Conservation (phyloP, 2,329 filamentous ascomycete species). For the Talaromyces sp. region DNA sequence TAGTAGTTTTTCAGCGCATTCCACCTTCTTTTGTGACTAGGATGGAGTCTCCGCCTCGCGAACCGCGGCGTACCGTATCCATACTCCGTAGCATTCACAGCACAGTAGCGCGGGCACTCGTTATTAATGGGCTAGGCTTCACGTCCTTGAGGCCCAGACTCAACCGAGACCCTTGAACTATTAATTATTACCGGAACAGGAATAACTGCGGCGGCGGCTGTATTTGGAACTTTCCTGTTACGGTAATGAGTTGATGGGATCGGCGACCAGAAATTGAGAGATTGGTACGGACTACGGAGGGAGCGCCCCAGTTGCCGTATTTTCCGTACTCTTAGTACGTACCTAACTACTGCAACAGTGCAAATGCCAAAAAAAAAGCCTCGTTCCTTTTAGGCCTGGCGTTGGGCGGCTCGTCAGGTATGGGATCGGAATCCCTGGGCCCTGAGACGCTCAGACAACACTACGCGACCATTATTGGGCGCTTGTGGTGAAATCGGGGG, state of each 20-base stretch:
- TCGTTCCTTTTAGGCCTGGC: neutral
- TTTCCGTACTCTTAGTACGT: no score
- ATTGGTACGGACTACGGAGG: no score
- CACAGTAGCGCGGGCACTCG: no score
- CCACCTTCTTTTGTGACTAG: neutral
- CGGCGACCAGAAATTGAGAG: neutral
- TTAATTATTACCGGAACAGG: neutral
- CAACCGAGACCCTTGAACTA: neutral
- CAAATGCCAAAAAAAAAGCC: neutral
- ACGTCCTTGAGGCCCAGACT: neutral
- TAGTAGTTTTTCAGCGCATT: neutral
- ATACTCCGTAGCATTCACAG: no score
- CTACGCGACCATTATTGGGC: neutral
- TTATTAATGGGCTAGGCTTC: neutral
- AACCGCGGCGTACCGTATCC: no score
- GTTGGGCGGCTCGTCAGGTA: neutral
- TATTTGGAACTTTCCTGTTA: neutral
- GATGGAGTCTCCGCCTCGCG: no score
- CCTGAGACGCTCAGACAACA: neutral
- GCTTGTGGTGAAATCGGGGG: no score
- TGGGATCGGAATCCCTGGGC: neutral
- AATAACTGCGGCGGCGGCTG: neutral
- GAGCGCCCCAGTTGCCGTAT: neutral
- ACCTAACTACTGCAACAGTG: no score
- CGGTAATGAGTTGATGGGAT: neutral